Conservation (phyloP, 495 filamentous ascomycete genomes). For the Cercophora newfieldiana region DNA sequence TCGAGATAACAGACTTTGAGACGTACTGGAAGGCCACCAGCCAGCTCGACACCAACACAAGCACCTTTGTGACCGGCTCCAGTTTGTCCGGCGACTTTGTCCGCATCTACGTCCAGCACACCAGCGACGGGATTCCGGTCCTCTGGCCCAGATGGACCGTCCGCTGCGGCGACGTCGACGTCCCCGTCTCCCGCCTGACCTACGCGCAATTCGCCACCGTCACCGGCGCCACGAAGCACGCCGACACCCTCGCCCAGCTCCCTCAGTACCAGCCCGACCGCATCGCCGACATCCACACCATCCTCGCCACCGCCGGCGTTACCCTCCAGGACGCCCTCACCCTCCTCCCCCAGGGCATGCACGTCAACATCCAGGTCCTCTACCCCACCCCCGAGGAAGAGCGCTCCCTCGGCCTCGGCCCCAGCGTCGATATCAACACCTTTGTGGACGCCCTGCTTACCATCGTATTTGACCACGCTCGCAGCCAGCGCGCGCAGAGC, state of each 20-base stretch:
- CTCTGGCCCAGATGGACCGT: conserved; percentile 83
- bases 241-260: conserved; percentile 49
- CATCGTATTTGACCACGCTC: conserved; percentile 88
- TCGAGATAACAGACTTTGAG: conserved; percentile 96
- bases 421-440: conserved; percentile 78
- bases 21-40: conserved; percentile 99
- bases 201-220: conserved; percentile 71
- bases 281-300: conserved; percentile 64
- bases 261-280: conserved; percentile 48
- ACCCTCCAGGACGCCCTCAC: conserved; percentile 72
- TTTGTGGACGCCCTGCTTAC: conserved; percentile 81
- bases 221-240: conserved; percentile 51
- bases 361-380: conserved; percentile 83
- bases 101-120: conserved; percentile 86
- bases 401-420: conserved; percentile 61
- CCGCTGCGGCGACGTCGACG: conserved; percentile 72
- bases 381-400: conserved; percentile 78
- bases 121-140: conserved; percentile 81
- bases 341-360: conserved; percentile 70
- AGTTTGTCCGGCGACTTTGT: conserved; percentile 93
- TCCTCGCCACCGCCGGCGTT: conserved; percentile 71
- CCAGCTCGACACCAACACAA: conserved; percentile 65
- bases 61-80: conserved; percentile 87
- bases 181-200: conserved; percentile 75
- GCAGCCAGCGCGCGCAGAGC: conserved; percentile 64